A percentile compares a stretch with the other conserved stretches of the same genome.
phyloP scores from a whole-genome alignment of 2,329 filamentous ascomycete species.

The Pseudogymnoascus sp. region DNA sequence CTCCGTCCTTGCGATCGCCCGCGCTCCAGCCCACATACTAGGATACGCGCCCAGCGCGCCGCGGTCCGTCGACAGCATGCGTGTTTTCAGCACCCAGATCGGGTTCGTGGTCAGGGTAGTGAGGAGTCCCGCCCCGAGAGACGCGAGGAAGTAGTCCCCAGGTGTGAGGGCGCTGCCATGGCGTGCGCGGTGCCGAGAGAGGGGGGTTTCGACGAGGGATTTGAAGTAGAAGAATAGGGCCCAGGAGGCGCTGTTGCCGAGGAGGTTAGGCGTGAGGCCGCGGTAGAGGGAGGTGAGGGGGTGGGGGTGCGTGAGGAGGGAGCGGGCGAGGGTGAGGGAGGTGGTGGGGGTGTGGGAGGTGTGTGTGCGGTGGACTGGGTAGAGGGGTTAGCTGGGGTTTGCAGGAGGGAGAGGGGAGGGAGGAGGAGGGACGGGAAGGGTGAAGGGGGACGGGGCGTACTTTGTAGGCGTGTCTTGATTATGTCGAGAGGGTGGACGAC shows the following conservation, averaged over 20 bases:
- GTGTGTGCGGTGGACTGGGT: conserved; percentile 42
- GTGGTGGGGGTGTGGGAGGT: conserved; percentile 32
- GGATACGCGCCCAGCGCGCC: conserved; percentile 70
- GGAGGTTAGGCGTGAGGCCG: conserved; percentile 79
- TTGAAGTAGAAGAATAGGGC: conserved; percentile 84
- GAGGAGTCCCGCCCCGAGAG: conserved; percentile 59
- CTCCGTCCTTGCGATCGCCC: conserved; percentile 59
- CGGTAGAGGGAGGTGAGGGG: conserved; percentile 71
- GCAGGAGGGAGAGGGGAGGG: conserved; percentile 27
- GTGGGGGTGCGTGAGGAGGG: conserved; percentile 38
- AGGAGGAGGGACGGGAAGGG: neutral
- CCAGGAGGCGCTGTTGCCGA: conserved; percentile 89
- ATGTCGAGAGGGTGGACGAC: conserved; percentile 89
- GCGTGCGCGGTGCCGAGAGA: conserved; percentile 20
- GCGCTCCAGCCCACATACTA: conserved; percentile 63
- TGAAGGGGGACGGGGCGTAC: conserved; percentile 37
- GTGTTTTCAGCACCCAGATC: conserved; percentile 96
- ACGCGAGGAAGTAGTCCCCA: conserved; percentile 72
- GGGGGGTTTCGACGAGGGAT: conserved; percentile 41
- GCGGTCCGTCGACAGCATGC: conserved; percentile 83
- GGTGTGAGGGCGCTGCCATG: conserved; percentile 17
- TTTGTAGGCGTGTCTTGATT: conserved; percentile 91
- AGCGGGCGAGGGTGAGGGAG: conserved; percentile 45
- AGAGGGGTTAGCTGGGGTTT: conserved; percentile 13
- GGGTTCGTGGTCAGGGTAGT: conserved; percentile 86